A percentile compares a stretch with the other conserved stretches of the same genome.
Conservation (phyloP, 441 rosid genomes). For the Raphanus hybrid region DNA sequence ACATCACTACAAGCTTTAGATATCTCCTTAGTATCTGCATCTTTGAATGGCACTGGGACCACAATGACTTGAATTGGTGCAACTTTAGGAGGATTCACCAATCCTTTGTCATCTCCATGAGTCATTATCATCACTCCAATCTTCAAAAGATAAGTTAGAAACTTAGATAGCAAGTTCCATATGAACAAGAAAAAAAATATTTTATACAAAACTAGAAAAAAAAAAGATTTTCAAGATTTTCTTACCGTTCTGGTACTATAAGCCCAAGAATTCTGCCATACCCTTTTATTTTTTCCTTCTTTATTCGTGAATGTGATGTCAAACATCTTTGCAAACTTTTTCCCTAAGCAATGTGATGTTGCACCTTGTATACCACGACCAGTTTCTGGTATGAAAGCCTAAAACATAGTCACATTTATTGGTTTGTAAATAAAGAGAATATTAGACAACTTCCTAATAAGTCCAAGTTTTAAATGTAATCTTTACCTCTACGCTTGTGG, state of each 20-base stretch:
- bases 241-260: constrained; percentile 69
- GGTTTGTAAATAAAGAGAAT: not conserved
- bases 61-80: constrained; percentile 88
- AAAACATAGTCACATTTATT: not conserved
- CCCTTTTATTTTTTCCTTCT: constrained; percentile 85
- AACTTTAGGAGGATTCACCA: constrained; percentile 83
- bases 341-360: constrained; percentile 96
- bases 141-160: constrained; percentile 42
- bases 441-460: not conserved
- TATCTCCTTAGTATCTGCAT: constrained; percentile 81
- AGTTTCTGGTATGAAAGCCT: constrained; percentile 97
- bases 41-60: constrained; percentile 93
- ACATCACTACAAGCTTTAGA: constrained; percentile 83
- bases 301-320: constrained; percentile 89
- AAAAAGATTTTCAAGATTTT: not conserved
- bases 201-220: not conserved
- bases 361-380: constrained; percentile 99
- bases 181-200: not conserved
- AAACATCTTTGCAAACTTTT: constrained; percentile 95
- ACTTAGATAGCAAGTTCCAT: not conserved
- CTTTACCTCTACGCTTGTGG: constrained; percentile 89
- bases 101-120: constrained; percentile 76
- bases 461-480: not conserved
- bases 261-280: constrained; percentile 61
- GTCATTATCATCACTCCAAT: constrained; percentile 99